Percentiles rank a stretch among this genome's conserved stretches.
phyloP scores from a whole-genome alignment of 345 rosid species.

The Eucalyptus regnans region DNA sequence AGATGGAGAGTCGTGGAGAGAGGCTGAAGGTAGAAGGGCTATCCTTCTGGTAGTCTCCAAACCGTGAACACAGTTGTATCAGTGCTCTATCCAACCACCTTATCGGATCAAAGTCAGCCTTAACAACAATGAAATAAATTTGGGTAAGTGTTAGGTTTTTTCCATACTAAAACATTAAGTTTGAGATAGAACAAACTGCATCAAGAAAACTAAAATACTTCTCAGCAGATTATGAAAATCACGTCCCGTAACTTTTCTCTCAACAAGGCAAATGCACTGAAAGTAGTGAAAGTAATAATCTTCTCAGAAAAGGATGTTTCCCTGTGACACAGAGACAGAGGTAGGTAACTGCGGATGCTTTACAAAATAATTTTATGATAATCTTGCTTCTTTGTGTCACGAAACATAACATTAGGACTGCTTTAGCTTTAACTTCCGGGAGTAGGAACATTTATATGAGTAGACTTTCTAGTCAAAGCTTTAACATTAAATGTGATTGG shows the following conservation, averaged over 20 bases:
- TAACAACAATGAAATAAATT: constrained; percentile 5
- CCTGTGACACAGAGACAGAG: neutral
- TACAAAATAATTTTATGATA: neutral
- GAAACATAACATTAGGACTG: neutral
- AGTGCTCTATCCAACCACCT: constrained; percentile 92
- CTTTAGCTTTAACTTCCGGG: neutral
- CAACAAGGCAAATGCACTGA: neutral
- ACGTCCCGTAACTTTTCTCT: neutral
- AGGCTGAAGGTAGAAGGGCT: constrained; percentile 73
- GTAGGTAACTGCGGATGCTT: neutral
- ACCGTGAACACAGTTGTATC: constrained; percentile 67
- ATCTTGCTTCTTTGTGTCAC: neutral
- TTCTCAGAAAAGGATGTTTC: neutral
- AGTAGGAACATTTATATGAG: neutral
- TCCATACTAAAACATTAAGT: neutral
- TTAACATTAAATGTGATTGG: neutral
- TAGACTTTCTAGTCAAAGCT: neutral
- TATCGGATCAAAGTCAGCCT: constrained; percentile 88
- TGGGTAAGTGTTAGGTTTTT: neutral
- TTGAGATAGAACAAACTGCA: neutral
- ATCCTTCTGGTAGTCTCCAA: constrained; percentile 87
- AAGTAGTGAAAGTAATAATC: neutral
- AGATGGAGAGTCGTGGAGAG: constrained; percentile 68
- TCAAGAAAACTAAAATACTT: neutral
- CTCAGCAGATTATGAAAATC: neutral